Conservation (phyloP, 805 yeast genomes). For the Kodamaea jinghongensis region DNA sequence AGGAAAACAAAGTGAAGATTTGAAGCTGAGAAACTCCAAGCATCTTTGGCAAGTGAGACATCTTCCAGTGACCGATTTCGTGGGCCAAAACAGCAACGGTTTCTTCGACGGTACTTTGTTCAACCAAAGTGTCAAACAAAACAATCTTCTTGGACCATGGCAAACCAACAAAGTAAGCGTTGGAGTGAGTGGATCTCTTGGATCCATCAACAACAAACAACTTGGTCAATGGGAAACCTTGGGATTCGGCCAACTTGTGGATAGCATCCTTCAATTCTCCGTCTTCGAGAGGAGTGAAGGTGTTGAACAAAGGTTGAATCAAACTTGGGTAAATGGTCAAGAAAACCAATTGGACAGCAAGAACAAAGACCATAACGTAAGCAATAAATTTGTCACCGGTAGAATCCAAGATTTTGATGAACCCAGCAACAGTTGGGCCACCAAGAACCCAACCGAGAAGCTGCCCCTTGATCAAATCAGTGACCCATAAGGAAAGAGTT, state of each 20-base stretch:
- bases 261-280: conserved; percentile 84
- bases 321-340: conserved; percentile 79
- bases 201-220: conserved; percentile 95
- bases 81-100: conserved; percentile 96
- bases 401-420: conserved; percentile 75
- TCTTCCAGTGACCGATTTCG: conserved; percentile 97
- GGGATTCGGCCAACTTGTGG: conserved; percentile 70
- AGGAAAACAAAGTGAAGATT: conserved; percentile 59
- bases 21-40: conserved; percentile 64
- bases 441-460: conserved; percentile 57
- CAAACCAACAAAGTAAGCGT: conserved; percentile 93
- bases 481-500: conserved; percentile 67
- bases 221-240: conserved; percentile 82
- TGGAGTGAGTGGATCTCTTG: conserved; percentile 91
- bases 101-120: conserved; percentile 71
- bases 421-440: conserved; percentile 68
- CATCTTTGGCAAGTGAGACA: conserved; percentile 81
- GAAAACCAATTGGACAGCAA: conserved; percentile 67
- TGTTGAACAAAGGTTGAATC: conserved; percentile 91
- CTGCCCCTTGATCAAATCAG: conserved; percentile 65
- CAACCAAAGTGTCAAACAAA: conserved; percentile 84
- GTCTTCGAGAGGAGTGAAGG: conserved; percentile 82
- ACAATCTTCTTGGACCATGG: conserved; percentile 98
- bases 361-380: conserved; percentile 71
- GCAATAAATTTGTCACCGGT: conserved; percentile 80